Percentiles rank a stretch among this genome's conserved stretches.
Conservation (phyloP, 169 alveolate species). For the Cryptosporidium tyzzeri region DNA sequence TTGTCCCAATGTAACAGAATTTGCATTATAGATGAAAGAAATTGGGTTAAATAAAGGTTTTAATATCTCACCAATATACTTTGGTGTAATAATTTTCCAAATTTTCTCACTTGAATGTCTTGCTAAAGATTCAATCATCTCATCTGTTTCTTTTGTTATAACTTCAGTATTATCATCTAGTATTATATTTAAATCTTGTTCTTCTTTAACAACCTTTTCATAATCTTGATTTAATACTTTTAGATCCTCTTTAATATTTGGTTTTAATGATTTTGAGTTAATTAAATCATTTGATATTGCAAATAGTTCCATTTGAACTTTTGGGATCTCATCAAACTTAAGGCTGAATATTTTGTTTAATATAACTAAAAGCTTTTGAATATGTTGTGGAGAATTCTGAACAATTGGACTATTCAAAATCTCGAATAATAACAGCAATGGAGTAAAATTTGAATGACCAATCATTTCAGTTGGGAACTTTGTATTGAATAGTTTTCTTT, state of each 20-base stretch:
- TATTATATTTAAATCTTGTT: neutral
- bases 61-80: constrained; percentile 12
- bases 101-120: neutral
- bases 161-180: neutral
- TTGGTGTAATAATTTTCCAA: constrained; percentile 4
- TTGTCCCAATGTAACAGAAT: constrained; percentile 16
- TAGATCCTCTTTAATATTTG: neutral
- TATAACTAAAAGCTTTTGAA: constrained; percentile 14
- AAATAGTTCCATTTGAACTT: constrained; percentile 38
- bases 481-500: constrained; percentile 13
- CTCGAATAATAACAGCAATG: constrained; percentile 34
- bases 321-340: constrained; percentile 42
- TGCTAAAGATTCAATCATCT: neutral
- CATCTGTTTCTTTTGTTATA: neutral
- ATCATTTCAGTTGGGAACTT: constrained; percentile 39
- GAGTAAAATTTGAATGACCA: constrained; percentile 21
- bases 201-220: neutral
- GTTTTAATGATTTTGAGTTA: neutral
- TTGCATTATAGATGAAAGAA: constrained; percentile 43
- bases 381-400: constrained; percentile 58
- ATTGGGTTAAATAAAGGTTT: constrained; percentile 58
- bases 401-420: constrained; percentile 22
- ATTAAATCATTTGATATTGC: constrained; percentile 3
- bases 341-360: constrained; percentile 9
- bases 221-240: neutral